Evolutionary conservation across 495 filamentous ascomycete genomes (phyloP).

Genomic region (Staphylotrichum tortipilum): DNA sequence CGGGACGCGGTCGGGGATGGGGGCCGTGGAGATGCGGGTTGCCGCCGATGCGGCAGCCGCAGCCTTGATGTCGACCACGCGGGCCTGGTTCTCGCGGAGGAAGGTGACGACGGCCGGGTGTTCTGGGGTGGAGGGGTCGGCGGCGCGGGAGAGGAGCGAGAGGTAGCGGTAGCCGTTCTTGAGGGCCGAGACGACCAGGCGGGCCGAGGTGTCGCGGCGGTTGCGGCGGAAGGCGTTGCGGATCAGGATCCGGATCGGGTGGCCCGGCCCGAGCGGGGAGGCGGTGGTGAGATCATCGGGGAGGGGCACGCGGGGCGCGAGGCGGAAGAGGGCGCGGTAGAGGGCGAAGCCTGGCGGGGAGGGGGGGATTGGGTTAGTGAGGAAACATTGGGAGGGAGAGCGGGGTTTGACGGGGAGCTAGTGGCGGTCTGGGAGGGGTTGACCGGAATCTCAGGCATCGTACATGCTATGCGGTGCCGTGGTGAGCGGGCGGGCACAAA

Average conservation of each 20-base stretch:
- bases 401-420: no score
- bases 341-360: constrained; percentile 57
- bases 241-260: constrained; percentile 35
- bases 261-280: constrained; percentile 33
- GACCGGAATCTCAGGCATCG: no score
- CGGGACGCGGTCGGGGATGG: constrained; percentile 16
- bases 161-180: constrained; percentile 52
- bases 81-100: constrained; percentile 24
- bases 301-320: constrained; percentile 44
- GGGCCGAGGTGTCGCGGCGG: constrained; percentile 43
- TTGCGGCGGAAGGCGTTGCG: constrained; percentile 53
- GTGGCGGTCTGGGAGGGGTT: no score
- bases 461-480: constrained; percentile 61
- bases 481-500: constrained; percentile 39
- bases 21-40: constrained; percentile 1
- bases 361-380: not conserved
- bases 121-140: constrained; percentile 10
- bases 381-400: no score
- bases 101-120: constrained; percentile 25
- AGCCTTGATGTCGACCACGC: constrained; percentile 8
- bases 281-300: constrained; percentile 30
- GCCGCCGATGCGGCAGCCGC: not conserved
- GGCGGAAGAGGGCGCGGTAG: constrained; percentile 61
- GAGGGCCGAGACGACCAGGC: constrained; percentile 46
- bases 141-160: constrained; percentile 15